Base-by-base conservation (phyloP, 306 rosid species). In the Acacia acuminata region DNA sequence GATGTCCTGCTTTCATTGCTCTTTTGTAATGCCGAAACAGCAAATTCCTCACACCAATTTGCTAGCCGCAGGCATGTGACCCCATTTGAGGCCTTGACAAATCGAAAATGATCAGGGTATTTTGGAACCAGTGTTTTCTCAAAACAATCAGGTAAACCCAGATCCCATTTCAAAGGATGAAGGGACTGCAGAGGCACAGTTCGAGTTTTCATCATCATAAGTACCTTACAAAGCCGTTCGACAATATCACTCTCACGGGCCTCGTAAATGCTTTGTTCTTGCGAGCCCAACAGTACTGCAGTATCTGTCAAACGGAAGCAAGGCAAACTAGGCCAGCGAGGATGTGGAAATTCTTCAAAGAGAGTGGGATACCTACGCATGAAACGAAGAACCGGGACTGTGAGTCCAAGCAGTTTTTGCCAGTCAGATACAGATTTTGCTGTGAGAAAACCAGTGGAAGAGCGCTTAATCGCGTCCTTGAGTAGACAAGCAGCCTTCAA, bases 341-440 rank as follows among this genome's bases (percentile, higher is more conserved):
- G 81, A 69, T 93, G 98, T 4, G 98, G 98, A 79, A 94, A 94
- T 83, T 96, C 97, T 10, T 88, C 89, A 71, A 93, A 96, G 71
- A 94, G 90, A 47, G 92, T 90, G 2, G 99, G 98, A 71, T 94
- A 96, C 83, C 99, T 86, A 67, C 98, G 94, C 75, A 92, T 78
- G 92, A 96, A 96, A 4, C 99, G 98, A 69, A 92, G 89, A 27
- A 96, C 96, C 1, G 99, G 99, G 82, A 96, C 84, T 24, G 98
- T 92, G 72, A 94, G 97, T 68, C 99, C 99, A 38, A 96, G 96
- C 20, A 86, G 89, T 79, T 92, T 96, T 36, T 94, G 97, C 97
- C 99, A 96, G 55, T 92, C 94, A 55, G 94, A 77, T 73, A 93
- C 66, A 60, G 98, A 82, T 75, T 90, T 91, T 44, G 88, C 91